phyloP scores from a whole-genome alignment of 495 filamentous ascomycete species.

The Bathelium albidoporum region DNA sequence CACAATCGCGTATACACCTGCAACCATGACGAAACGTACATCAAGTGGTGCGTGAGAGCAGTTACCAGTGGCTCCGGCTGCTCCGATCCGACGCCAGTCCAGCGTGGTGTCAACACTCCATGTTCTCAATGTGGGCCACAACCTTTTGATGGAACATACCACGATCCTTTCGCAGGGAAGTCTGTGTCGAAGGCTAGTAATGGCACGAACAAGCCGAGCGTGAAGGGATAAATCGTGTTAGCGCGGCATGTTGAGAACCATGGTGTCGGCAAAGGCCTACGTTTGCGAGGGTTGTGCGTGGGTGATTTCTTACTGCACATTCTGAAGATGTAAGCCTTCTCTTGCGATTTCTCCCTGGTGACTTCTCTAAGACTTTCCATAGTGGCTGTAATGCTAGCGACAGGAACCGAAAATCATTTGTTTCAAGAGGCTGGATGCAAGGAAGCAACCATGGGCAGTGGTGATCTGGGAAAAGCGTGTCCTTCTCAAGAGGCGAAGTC shows the following conservation, averaged over 20 bases:
- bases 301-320: no score
- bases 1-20: conserved; percentile 2
- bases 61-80: neutral
- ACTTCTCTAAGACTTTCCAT: no score
- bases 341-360: no score
- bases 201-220: neutral
- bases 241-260: no score
- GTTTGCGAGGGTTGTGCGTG: neutral
- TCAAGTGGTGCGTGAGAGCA: neutral
- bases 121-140: neutral
- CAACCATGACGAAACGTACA: neutral
- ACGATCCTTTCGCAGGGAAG: neutral
- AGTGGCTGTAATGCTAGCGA: no score
- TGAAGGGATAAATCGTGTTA: neutral
- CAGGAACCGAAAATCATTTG: no score
- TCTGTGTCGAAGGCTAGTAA: neutral
- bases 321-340: no score
- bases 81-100: neutral
- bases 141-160: neutral
- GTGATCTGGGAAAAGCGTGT: no score
- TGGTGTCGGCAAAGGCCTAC: neutral
- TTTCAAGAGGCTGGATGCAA: no score
- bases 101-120: neutral
- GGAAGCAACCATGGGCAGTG: no score
- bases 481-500: no score